Percentiles rank a stretch among this genome's conserved stretches.
Conservation (phyloP, 768 basidiomycete species). For the Suillus hirtellus region DNA sequence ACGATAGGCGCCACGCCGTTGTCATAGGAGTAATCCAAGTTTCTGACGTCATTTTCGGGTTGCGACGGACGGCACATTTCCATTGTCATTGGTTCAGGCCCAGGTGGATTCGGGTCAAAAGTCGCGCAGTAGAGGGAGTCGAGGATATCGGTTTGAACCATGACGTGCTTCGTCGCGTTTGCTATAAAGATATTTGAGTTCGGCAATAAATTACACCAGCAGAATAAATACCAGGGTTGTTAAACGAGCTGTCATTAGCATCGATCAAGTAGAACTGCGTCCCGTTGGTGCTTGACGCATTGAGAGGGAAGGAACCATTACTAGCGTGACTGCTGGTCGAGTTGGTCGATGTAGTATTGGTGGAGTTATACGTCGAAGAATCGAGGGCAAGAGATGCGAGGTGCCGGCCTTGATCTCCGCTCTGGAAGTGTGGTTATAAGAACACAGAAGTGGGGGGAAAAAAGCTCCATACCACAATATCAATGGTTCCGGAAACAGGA, state of each 20-base stretch:
- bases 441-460: neutral
- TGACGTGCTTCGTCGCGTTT: constrained; percentile 34
- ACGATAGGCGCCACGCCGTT: constrained; percentile 1
- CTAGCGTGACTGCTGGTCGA: constrained; percentile 30
- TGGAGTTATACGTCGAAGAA: constrained; percentile 13
- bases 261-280: constrained; percentile 43
- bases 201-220: neutral
- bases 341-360: constrained; percentile 15
- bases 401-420: constrained; percentile 13
- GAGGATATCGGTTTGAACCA: constrained; percentile 46
- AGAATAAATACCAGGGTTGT: constrained; percentile 17
- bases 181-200: constrained; percentile 14
- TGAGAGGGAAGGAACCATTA: constrained; percentile 40
- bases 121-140: constrained; percentile 57
- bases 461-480: constrained; percentile 45
- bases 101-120: constrained; percentile 52
- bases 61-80: constrained; percentile 37
- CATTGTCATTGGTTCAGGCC: constrained; percentile 51
- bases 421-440: neutral
- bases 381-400: constrained; percentile 27
- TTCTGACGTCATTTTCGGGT: neutral
- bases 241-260: constrained; percentile 22
- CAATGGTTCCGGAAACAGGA: constrained; percentile 43
- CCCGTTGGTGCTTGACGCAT: constrained; percentile 48
- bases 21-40: neutral